These are phyloP conservation scores for Periglandula ipomoeae DNA, from an alignment of 2,329 filamentous ascomycete species.

Conservation along the genomic window DNA sequence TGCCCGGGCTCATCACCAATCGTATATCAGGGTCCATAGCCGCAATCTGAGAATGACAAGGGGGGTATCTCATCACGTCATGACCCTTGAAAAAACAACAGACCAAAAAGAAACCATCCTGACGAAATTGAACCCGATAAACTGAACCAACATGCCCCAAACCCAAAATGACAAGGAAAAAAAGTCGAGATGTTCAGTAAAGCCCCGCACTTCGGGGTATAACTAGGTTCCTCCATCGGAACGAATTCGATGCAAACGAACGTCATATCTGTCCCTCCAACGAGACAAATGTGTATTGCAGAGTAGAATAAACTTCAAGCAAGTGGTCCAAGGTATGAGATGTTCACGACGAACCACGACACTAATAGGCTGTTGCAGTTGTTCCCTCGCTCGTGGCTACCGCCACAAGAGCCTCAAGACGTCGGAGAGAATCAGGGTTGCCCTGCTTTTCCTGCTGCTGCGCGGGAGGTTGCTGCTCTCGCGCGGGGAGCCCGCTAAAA, in stretches of 20 bases:
- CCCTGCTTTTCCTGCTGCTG: conserved; percentile 20
- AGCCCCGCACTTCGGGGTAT: no score
- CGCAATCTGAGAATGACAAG: conserved; percentile 13
- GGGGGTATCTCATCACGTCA: conserved; percentile 18
- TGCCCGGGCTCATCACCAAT: conserved; percentile 2
- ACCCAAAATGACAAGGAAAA: not conserved
- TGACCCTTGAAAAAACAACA: conserved; percentile 1
- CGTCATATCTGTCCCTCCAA: no score
- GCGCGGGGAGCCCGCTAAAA: conserved; percentile 41
- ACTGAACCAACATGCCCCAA: not conserved
- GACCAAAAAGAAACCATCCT: not conserved
- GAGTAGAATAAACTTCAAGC: no score
- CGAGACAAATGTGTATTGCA: no score
- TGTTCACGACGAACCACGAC: no score
- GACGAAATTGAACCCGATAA: no score
- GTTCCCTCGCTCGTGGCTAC: conserved; percentile 35
- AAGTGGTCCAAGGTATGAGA: no score
- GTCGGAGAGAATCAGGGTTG: conserved; percentile 25
- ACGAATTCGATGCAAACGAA: no score
- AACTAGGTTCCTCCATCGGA: no score
- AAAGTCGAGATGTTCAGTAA: not conserved
- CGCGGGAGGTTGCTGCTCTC: conserved; percentile 19
- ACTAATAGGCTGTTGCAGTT: conserved; percentile 30
- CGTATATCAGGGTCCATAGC: conserved; percentile 1
- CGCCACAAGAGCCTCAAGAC: conserved; percentile 34